Conservation (phyloP, 257 asterid species). For the Ilex aquifolium region DNA sequence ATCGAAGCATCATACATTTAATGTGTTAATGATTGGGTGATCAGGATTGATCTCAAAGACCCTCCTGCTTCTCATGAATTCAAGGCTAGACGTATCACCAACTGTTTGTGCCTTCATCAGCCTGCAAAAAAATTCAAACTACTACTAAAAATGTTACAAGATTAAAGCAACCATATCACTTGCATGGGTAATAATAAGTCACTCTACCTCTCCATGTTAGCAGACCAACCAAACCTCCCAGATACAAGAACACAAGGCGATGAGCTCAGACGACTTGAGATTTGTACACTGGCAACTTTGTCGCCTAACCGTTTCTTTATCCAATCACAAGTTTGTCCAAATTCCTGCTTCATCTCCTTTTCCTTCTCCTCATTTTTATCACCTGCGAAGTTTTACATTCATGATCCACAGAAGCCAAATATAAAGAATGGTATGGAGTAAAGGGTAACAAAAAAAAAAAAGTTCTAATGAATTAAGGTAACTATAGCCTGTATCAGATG, state of each 20-base stretch:
- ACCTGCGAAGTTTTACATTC: constrained; percentile 37
- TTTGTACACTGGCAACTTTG: constrained; percentile 81
- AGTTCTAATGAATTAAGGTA: too few relatives aligned
- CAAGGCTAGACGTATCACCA: constrained; percentile 70
- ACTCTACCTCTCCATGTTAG: constrained; percentile 92
- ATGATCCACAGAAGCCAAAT: constrained; percentile 11
- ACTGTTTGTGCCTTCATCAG: constrained; percentile 88
- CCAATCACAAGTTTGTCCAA: constrained; percentile 88
- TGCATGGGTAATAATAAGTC: background rate
- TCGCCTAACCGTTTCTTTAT: constrained; percentile 76
- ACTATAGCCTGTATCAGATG: too few relatives aligned
- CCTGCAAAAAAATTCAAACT: constrained; percentile 40
- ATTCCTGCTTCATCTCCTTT: constrained; percentile 79
- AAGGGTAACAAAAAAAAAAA: background rate
- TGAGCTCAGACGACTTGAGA: constrained; percentile 83
- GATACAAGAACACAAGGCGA: constrained; percentile 99
- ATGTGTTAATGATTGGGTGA: constrained; percentile 74
- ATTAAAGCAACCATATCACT: constrained; percentile 1
- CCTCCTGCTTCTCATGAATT: constrained; percentile 87
- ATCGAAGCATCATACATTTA: constrained; percentile 42
- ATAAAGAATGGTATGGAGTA: background rate
- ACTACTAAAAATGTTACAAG: background rate
- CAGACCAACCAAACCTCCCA: constrained; percentile 98
- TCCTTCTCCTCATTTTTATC: constrained; percentile 84
- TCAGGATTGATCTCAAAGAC: constrained; percentile 92